phyloP scores from a whole-genome alignment of 192 early-diverging fungal species.

The Paraglomus occultum region DNA sequence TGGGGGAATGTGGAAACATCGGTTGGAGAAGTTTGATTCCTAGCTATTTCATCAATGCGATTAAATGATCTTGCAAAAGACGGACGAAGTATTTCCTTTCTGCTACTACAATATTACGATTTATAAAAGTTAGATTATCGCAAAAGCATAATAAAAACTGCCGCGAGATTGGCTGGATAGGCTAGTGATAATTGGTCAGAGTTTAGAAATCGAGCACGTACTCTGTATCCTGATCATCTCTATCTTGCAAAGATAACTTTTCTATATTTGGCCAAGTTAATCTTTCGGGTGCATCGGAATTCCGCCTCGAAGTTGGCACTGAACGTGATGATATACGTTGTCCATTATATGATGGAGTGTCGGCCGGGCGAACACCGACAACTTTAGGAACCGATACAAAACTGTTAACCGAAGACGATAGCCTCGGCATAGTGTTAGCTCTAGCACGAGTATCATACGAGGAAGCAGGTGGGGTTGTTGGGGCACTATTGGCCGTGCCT shows the following conservation, averaged over 20 bases:
- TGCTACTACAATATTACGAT: constrained; percentile 6
- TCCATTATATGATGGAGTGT: constrained; percentile 22
- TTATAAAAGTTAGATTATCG: constrained; percentile 2
- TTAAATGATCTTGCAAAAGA: not conserved
- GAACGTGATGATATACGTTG: constrained; percentile 44
- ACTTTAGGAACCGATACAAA: constrained; percentile 22
- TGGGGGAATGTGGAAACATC: constrained; percentile 41
- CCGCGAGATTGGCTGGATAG: not conserved
- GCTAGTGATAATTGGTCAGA: not conserved
- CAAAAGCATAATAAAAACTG: not conserved
- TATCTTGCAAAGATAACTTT: constrained; percentile 37
- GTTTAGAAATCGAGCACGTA: constrained; percentile 26
- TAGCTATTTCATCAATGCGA: no score
- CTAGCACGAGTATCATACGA: constrained; percentile 32
- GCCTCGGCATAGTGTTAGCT: constrained; percentile 32
- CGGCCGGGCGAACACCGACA: constrained; percentile 16
- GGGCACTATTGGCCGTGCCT: constrained; percentile 5
- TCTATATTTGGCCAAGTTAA: constrained; percentile 38
- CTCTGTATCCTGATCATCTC: constrained; percentile 36
- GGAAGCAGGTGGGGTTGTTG: constrained; percentile 13
- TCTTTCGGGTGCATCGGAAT: constrained; percentile 56
- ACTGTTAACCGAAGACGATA: constrained; percentile 32
- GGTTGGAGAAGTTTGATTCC: not conserved
- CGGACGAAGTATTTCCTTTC: constrained; percentile 2
- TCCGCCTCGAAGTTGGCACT: constrained; percentile 67